Evolutionary conservation across 2,329 filamentous ascomycete species (phyloP).

Genomic region (Pseudogymnoascus sp.): DNA sequence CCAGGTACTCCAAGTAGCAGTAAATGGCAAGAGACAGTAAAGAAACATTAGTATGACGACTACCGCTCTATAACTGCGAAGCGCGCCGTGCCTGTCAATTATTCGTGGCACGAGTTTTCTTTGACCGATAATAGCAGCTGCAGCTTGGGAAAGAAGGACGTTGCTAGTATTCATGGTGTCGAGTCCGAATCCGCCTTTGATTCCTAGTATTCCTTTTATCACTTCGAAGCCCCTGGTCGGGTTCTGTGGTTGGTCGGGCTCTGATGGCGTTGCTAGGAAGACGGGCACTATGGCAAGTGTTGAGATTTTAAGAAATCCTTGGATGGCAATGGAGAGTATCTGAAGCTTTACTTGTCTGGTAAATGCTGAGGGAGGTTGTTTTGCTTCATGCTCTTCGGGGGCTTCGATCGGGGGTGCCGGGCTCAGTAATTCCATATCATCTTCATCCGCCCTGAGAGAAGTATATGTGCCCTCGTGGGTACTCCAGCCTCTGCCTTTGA

Average conservation of each 20-base stretch:
- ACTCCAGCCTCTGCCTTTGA: background rate
- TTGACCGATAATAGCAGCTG: background rate
- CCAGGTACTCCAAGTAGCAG: background rate
- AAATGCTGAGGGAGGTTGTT: background rate
- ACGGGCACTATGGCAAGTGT: background rate
- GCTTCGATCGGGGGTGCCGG: background rate
- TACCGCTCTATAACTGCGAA: background rate
- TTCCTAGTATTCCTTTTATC: background rate
- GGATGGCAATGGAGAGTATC: background rate
- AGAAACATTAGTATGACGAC: background rate
- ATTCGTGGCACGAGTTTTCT: background rate
- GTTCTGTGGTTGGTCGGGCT: background rate
- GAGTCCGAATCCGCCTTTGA: background rate
- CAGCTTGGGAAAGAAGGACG: background rate
- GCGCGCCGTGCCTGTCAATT: background rate
- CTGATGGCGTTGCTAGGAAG: background rate
- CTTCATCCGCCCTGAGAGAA: background rate
- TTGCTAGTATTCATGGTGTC: background rate
- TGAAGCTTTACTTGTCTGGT: constrained; percentile 4
- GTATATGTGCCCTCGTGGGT: background rate
- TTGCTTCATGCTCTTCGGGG: background rate
- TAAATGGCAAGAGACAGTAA: background rate
- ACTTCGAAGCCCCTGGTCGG: background rate
- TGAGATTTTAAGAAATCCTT: background rate
- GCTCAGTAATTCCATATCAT: background rate